A percentile compares a stretch with the other conserved stretches of the same genome.
Conservation (phyloP, 352 stramenopile species). For the Elongisporangium undulatum region DNA sequence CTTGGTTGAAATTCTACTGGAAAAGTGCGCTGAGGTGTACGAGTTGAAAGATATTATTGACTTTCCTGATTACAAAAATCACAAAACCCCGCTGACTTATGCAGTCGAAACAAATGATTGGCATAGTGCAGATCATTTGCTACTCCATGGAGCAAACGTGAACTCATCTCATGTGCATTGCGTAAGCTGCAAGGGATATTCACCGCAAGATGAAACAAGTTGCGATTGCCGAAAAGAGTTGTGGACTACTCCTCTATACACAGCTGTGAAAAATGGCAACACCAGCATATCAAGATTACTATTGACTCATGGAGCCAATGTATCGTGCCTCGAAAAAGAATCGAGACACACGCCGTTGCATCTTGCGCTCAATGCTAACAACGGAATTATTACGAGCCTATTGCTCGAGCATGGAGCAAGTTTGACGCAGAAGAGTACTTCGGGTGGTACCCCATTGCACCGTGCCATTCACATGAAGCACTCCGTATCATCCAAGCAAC, state of each 20-base stretch:
- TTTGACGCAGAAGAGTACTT: slow-evolving; percentile 31
- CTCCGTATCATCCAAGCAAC: slow-evolving; percentile 41
- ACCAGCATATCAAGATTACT: slow-evolving; percentile 30
- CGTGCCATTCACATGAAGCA: slow-evolving; percentile 36
- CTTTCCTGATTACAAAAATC: slow-evolving; percentile 33
- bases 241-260: slow-evolving; percentile 39
- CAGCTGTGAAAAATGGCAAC: slow-evolving; percentile 29
- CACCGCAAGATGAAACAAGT: slow-evolving; percentile 2
- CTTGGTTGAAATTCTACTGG: slow-evolving; percentile 40
- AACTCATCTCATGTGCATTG: slow-evolving; percentile 53
- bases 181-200: slow-evolving; percentile 25
- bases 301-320: slow-evolving; percentile 32
- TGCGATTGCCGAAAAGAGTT: slow-evolving; percentile 20
- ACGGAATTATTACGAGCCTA: slow-evolving; percentile 25
- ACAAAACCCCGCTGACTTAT: slow-evolving; percentile 57
- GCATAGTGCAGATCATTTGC: slow-evolving; percentile 28
- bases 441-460: slow-evolving; percentile 37
- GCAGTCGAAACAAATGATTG: slow-evolving; percentile 43
- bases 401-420: slow-evolving; percentile 46
- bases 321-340: slow-evolving; percentile 33
- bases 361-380: slow-evolving; percentile 35
- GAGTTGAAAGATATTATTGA: slow-evolving; percentile 30
- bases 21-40: slow-evolving; percentile 30
- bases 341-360: slow-evolving; percentile 46
- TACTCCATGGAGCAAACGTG: slow-evolving; percentile 32